Conservation (phyloP, 176 grass and related monocot species). For the Urochloa ruziziensis region DNA sequence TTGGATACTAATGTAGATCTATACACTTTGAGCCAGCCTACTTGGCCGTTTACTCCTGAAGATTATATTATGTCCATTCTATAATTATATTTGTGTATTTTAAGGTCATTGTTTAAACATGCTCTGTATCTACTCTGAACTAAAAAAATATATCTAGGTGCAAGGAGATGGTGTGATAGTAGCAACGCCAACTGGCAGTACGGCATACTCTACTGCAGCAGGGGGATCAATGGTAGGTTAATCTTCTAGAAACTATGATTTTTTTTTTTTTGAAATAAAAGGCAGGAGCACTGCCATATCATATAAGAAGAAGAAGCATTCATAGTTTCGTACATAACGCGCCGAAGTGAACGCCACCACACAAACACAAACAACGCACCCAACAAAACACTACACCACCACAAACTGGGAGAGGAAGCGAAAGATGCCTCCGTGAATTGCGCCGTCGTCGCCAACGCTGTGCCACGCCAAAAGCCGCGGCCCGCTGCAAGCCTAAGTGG, state of each 20-base stretch:
- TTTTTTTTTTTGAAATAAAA: too few species aligned
- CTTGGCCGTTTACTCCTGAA: constrained; percentile 5
- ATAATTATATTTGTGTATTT: neutral
- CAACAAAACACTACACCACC: too few species aligned
- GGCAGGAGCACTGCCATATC: too few species aligned
- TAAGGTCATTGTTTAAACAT: neutral
- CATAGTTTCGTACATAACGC: too few species aligned
- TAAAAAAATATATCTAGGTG: constrained; percentile 69
- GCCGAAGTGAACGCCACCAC: too few species aligned
- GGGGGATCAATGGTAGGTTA: constrained; percentile 90
- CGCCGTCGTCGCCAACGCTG: too few species aligned
- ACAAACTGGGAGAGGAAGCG: too few species aligned
- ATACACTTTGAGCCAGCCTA: neutral
- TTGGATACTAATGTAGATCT: constrained; percentile 4
- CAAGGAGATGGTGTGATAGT: constrained; percentile 99
- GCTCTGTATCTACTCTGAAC: neutral
- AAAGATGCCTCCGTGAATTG: too few species aligned
- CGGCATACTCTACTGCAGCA: constrained; percentile 96
- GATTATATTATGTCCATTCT: constrained; percentile 12
- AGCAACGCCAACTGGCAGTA: constrained; percentile 95
- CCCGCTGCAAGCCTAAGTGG: too few species aligned
- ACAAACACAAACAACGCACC: too few species aligned
- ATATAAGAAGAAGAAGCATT: too few species aligned
- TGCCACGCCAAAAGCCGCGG: too few species aligned
- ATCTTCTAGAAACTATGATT: neutral